A percentile compares a stretch with the other conserved stretches of the same genome.
These are phyloP conservation scores for Aureobasidium melanogenum DNA, from an alignment of 2,329 filamentous ascomycete species.

Conservation along the genomic window DNA sequence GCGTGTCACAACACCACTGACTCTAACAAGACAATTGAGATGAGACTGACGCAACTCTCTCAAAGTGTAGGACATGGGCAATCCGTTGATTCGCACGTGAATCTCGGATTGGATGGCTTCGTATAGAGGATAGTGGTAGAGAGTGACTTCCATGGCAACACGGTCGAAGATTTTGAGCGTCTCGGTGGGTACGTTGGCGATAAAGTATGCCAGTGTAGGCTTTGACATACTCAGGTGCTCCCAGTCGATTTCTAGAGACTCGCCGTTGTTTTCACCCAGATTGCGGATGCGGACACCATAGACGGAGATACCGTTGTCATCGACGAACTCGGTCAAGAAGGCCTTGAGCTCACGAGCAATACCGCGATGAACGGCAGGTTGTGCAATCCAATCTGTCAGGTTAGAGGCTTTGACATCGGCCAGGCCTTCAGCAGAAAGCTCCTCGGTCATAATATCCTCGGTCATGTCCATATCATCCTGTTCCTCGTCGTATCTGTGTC, in stretches of 20 bases:
- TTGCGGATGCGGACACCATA: conserved; percentile 92
- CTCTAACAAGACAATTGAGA: conserved; percentile 88
- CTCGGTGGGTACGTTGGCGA: conserved; percentile 91
- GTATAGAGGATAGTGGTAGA: conserved; percentile 95
- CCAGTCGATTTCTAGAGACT: conserved; percentile 93
- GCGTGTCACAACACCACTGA: conserved; percentile 90
- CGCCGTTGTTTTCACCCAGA: conserved; percentile 93
- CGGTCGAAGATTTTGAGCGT: conserved; percentile 94
- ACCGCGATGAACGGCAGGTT: conserved; percentile 80
- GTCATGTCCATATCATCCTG: conserved; percentile 82
- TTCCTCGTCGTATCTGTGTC: conserved; percentile 90
- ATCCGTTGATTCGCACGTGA: conserved; percentile 89
- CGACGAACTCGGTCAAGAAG: conserved; percentile 92
- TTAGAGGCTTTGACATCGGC: conserved; percentile 89
- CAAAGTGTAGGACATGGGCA: conserved; percentile 90
- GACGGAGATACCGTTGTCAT: conserved; percentile 79
- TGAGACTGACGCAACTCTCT: conserved; percentile 92
- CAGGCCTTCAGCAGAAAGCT: conserved; percentile 83
- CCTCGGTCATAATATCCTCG: conserved; percentile 90
- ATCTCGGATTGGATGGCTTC: conserved; percentile 96
- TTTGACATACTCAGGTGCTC: conserved; percentile 84
- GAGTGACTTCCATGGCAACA: conserved; percentile 90
- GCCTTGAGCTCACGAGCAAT: conserved; percentile 96
- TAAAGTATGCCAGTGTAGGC: conserved; percentile 88
- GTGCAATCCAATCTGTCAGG: conserved; percentile 89